A percentile compares a stretch with the other conserved stretches of the same genome.
phyloP scores from a whole-genome alignment of 1,139 yeast genomes.

The Groenewaldozyma auringiensis region DNA sequence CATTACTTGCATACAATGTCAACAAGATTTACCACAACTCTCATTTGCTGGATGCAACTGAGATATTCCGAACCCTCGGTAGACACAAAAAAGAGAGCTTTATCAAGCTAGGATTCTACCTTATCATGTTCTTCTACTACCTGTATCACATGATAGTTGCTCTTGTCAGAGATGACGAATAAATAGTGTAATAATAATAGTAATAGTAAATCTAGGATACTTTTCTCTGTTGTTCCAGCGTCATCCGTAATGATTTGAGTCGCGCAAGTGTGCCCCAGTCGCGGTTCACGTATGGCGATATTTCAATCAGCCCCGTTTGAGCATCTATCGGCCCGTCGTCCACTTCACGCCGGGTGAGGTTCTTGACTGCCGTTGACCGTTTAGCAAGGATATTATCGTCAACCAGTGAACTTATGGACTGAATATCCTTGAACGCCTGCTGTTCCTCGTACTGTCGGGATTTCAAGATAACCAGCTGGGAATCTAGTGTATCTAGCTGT shows the following conservation, averaged over 20 bases:
- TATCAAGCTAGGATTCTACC: constrained; percentile 82
- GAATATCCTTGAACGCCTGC: constrained; percentile 9
- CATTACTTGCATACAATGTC: constrained; percentile 56
- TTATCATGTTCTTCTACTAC: constrained; percentile 89
- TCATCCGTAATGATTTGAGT: constrained; percentile 9
- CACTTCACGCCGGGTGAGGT: constrained; percentile 7
- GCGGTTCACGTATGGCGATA: constrained; percentile 13
- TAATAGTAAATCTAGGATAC: not conserved
- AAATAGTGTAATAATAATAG: not conserved
- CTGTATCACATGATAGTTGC: constrained; percentile 96
- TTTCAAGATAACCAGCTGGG: constrained; percentile 16
- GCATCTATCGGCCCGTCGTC: constrained; percentile 2
- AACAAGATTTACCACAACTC: constrained; percentile 35
- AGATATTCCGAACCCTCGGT: constrained; percentile 88
- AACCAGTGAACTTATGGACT: constrained; percentile 15
- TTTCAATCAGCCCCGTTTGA: constrained; percentile 6
- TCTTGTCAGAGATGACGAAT: constrained; percentile 55
- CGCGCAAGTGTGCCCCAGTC: constrained; percentile 12
- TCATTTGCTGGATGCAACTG: constrained; percentile 93
- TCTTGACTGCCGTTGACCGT: not conserved
- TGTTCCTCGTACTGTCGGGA: constrained; percentile 10
- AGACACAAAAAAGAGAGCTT: constrained; percentile 91
- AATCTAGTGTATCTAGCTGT: constrained; percentile 15
- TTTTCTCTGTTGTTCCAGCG: not conserved
- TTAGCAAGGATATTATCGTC: constrained; percentile 8